Conservation (phyloP, 148 eudicot genomes). For the Dysphania ambrosioides region DNA sequence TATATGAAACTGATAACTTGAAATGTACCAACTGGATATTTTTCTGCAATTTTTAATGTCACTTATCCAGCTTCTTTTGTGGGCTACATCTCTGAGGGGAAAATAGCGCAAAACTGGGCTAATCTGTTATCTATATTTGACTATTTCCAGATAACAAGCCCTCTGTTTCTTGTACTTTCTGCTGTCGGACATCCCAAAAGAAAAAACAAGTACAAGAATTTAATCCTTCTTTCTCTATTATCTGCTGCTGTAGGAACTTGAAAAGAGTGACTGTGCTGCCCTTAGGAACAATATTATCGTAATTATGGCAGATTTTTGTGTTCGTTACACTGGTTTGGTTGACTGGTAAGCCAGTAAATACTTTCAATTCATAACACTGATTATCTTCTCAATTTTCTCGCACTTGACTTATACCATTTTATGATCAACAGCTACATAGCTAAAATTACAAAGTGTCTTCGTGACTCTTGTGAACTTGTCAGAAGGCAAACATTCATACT, state of each 20-base stretch:
- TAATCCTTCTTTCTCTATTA: constrained; percentile 4
- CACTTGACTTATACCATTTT: constrained; percentile 7
- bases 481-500: constrained; percentile 92
- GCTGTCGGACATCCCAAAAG: too few species aligned
- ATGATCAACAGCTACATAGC: constrained; percentile 63
- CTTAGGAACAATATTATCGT: constrained; percentile 85
- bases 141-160: too few species aligned
- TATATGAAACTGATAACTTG: too few species aligned
- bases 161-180: too few species aligned
- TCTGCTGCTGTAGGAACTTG: constrained; percentile 74
- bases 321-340: constrained; percentile 89
- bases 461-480: constrained; percentile 91
- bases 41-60: too few species aligned
- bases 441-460: constrained; percentile 88
- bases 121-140: too few species aligned
- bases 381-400: not conserved
- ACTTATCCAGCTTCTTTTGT: too few species aligned
- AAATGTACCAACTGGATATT: too few species aligned
- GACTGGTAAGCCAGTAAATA: constrained; percentile 59
- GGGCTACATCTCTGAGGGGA: too few species aligned
- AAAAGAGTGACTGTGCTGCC: constrained; percentile 79
- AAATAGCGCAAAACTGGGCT: too few species aligned
- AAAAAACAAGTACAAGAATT: constrained; percentile 6
- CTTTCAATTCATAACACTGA: not conserved
- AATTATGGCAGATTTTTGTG: constrained; percentile 92